Base-by-base conservation (phyloP, 2,329 filamentous ascomycete species). In the Aspergillus sp. region DNA sequence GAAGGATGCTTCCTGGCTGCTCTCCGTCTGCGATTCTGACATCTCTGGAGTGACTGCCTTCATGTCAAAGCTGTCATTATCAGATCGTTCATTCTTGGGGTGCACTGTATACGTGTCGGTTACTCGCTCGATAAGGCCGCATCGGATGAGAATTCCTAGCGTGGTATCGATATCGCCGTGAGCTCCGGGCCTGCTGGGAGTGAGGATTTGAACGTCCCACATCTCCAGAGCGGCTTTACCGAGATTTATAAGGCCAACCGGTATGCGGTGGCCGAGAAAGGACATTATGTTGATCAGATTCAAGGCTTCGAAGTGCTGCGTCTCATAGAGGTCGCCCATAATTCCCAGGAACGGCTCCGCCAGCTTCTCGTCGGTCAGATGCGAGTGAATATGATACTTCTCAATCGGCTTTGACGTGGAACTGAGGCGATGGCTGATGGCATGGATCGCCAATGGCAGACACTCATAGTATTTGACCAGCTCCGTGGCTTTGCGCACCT, bases 401-500 rank as follows among this genome's bases (percentile, higher is more conserved):
- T 72, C 69, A 3, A 82, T 60, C 0, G 77, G 74, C 41, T 79
- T 78, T 12, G 67, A 63, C 0, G 74, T 77, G 2, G 71, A 69
- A 34, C 72, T 76, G 10, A 82, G 59, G 20, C 77, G 68, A 40
- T 75, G 70, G 1, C 75, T 75, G 2, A 78, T 73, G 1, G 78
- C 73, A 44, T 82, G 77, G 13, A 84, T 78, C 41, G 80, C 80
- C 5, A 82, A 60, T 1, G 80, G 79, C 10, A 83, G 60, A 34
- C 74, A 70, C 14, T 75, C 75, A 59, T 82, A 76, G 28, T 78
- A 56, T 26, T 71, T 66, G 1, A 82, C 78, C 11, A 83, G 49
- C 37, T 80, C 71, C n/a, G 64, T 66, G 0, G 77, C 76, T 35
- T 74, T 71, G 22, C 58, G 61, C 6, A 65, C 52, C 41, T 82